These are phyloP conservation scores for Colletotrichum sp. DNA, from an alignment of 2,329 filamentous ascomycete genomes.

Conservation along the genomic window DNA sequence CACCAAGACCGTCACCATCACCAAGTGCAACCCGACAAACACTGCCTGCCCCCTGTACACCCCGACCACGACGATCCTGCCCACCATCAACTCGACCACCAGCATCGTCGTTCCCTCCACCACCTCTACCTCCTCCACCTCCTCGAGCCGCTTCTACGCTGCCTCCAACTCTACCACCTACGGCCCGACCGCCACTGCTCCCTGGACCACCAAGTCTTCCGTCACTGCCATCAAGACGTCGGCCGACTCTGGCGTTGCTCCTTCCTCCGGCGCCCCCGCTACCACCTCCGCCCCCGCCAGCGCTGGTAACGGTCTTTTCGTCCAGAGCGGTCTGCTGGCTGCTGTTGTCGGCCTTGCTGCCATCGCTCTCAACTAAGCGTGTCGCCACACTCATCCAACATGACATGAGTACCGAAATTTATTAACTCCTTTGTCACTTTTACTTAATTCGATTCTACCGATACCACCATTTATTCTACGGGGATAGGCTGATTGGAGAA, in stretches of 20 bases:
- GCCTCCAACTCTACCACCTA: slow-evolving; percentile 37
- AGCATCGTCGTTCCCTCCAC: slow-evolving; percentile 21
- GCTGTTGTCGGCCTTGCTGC: slow-evolving; percentile 42
- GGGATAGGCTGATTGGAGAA: slow-evolving; percentile 30
- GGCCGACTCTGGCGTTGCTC: slow-evolving; percentile 7
- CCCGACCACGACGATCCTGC: slow-evolving; percentile 29
- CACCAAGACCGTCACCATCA: slow-evolving; percentile 51
- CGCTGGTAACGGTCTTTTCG: slow-evolving; percentile 37
- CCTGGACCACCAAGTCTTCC: slow-evolving; percentile 27
- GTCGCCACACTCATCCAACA: slow-evolving; percentile 27
- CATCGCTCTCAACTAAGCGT: slow-evolving; percentile 34
- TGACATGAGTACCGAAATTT: neutral
- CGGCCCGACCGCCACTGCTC: slow-evolving; percentile 25
- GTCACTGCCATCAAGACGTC: slow-evolving; percentile 23
- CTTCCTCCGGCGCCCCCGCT: slow-evolving; percentile 26
- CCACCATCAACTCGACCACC: slow-evolving; percentile 22
- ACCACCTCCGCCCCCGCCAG: slow-evolving; percentile 28
- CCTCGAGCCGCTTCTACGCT: slow-evolving; percentile 30
- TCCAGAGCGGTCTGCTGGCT: slow-evolving; percentile 45
- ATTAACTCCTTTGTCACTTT: neutral
- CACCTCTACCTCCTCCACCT: neutral
- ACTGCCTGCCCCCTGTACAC: slow-evolving; percentile 47
- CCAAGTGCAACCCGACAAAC: slow-evolving; percentile 48
- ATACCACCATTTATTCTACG: slow-evolving; percentile 27
- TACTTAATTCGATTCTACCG: slow-evolving; percentile 20